Percentiles rank a stretch among this genome's conserved stretches.
phyloP scores from a whole-genome alignment of 2,329 filamentous ascomycete genomes.

The Apiospora marii region DNA sequence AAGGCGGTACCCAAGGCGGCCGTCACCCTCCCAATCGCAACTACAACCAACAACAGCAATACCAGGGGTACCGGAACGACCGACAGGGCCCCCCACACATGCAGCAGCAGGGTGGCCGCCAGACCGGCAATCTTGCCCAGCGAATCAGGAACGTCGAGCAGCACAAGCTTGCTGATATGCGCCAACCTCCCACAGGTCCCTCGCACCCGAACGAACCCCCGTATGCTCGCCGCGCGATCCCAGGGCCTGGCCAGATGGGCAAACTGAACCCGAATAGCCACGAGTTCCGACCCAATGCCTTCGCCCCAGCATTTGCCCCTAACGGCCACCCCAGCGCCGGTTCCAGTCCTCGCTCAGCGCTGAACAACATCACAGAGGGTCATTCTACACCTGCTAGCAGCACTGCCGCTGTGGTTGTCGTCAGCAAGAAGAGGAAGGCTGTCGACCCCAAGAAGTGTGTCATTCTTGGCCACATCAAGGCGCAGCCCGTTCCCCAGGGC shows the following conservation, averaged over 20 bases:
- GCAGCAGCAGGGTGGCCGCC: conserved; percentile 47
- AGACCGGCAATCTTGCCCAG: conserved; percentile 55
- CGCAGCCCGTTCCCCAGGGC: conserved; percentile 58
- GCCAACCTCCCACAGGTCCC: conserved; percentile 78
- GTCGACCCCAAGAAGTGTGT: conserved; percentile 75
- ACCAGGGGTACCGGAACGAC: conserved; percentile 57
- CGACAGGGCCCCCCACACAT: conserved; percentile 53
- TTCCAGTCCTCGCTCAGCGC: conserved; percentile 74
- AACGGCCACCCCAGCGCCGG: conserved; percentile 69
- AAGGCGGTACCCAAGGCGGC: conserved; percentile 31
- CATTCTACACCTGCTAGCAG: conserved; percentile 39
- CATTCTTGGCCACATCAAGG: conserved; percentile 63
- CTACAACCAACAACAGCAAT: conserved; percentile 57
- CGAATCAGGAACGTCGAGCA: conserved; percentile 59
- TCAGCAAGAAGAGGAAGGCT: conserved; percentile 75
- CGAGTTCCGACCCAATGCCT: conserved; percentile 88
- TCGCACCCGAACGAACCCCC: conserved; percentile 62
- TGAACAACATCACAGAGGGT: conserved; percentile 56
- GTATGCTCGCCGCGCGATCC: conserved; percentile 62
- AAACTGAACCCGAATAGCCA: conserved; percentile 72
- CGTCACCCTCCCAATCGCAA: conserved; percentile 59
- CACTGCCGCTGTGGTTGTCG: conserved; percentile 51
- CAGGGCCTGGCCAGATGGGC: conserved; percentile 58
- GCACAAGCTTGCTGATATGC: conserved; percentile 69
- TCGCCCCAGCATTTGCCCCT: conserved; percentile 82